Conservation (phyloP, 352 stramenopile species). For the Phytophthora aleatoria region DNA sequence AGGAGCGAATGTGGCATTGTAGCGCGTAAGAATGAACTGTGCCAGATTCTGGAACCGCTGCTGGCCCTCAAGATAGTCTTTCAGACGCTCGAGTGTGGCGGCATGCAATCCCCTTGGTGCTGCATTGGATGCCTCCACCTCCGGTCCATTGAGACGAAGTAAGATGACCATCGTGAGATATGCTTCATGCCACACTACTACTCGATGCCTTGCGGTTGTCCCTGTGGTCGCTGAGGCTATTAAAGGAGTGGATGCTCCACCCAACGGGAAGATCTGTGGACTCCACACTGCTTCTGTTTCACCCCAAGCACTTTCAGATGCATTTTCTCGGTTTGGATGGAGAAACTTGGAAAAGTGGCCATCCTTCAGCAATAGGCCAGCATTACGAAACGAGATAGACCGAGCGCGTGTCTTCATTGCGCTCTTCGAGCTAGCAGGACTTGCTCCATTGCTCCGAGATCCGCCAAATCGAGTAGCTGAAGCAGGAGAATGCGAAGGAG, state of each 20-base stretch:
- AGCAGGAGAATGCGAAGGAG: conserved; percentile 27
- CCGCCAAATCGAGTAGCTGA: conserved; percentile 12
- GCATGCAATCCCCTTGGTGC: conserved; percentile 5
- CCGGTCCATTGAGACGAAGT: conserved; percentile 15
- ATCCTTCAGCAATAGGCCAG: conserved; percentile 51
- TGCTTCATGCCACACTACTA: conserved; percentile 57
- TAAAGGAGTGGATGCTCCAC: not conserved
- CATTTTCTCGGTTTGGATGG: conserved; percentile 12
- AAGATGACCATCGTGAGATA: conserved; percentile 58
- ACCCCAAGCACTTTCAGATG: conserved; percentile 7
- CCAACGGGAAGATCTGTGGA: conserved; percentile 40
- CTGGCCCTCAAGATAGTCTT: conserved; percentile 31
- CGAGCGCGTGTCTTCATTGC: conserved; percentile 41
- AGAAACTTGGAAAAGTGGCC: conserved; percentile 52
- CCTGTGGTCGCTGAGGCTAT: not conserved
- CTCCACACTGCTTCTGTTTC: conserved; percentile 51
- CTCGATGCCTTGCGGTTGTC: conserved; percentile 21
- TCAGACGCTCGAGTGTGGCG: conserved; percentile 26
- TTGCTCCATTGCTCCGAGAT: conserved; percentile 12
- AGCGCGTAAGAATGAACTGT: conserved; percentile 39
- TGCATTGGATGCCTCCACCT: not conserved
- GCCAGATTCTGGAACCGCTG: conserved; percentile 45
- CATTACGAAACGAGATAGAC: conserved; percentile 57
- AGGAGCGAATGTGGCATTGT: conserved; percentile 28
- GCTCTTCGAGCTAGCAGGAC: conserved; percentile 11